Conservation (phyloP, 805 yeast genomes). For the Diddensiella transvaalensis region DNA sequence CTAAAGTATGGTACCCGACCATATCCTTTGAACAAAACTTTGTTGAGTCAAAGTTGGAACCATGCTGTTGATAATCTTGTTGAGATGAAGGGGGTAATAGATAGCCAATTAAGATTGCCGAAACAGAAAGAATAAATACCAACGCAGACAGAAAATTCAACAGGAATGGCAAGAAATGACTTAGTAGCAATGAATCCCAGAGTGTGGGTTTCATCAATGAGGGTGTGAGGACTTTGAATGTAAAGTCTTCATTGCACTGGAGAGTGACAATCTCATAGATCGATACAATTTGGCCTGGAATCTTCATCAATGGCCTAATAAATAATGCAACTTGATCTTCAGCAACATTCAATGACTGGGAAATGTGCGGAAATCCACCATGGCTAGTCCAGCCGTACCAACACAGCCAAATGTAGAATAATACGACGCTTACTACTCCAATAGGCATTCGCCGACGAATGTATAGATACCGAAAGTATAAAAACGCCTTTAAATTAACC, state of each 20-base stretch:
- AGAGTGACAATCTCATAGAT: constrained; percentile 5
- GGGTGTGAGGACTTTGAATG: background rate
- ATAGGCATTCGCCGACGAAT: constrained; percentile 10
- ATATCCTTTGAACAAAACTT: constrained; percentile 39
- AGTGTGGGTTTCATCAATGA: background rate
- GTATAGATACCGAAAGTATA: constrained; percentile 22
- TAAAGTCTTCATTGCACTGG: background rate
- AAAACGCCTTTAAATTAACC: constrained; percentile 9
- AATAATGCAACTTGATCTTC: background rate
- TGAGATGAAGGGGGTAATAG: background rate
- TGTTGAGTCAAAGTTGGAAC: background rate
- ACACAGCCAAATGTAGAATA: constrained; percentile 11
- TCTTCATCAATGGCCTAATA: constrained; percentile 3
- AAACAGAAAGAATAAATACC: constrained; percentile 48
- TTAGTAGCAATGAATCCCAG: background rate
- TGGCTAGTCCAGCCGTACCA: background rate
- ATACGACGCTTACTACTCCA: background rate
- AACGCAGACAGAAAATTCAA: constrained; percentile 54
- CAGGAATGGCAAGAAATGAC: constrained; percentile 21
- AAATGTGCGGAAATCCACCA: background rate
- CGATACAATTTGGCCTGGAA: background rate
- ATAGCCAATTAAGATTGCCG: constrained; percentile 28
- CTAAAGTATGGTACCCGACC: constrained; percentile 55
- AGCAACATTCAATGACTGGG: background rate
- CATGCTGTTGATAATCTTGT: background rate